Evolutionary conservation across 2,329 filamentous ascomycete genomes (phyloP), one percentile per base, ranked within the genome.

Genomic region (Xylariaceae sp.): DNA sequence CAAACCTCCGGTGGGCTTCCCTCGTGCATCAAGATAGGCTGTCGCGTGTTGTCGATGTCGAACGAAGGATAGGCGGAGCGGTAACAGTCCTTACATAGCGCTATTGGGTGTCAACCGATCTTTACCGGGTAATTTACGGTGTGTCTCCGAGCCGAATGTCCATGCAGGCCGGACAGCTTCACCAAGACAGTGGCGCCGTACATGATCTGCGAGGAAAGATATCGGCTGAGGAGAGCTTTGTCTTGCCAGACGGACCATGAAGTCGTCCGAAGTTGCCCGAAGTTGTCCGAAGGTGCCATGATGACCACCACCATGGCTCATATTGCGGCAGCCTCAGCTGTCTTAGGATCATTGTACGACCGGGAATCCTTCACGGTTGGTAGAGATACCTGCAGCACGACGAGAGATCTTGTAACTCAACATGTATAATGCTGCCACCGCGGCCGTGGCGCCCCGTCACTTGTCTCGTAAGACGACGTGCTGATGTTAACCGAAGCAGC

Each of bases 151-250:
- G 44, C 67, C 67, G 64, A 67, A 57, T 65, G 57, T 62, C 66
- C 64, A 66, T 67, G 66, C 66, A 63, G 58, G 64, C 63, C 64
- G 60, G 62, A 56, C 64, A 54, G 60, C 63, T 65, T 65, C 64
- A 62, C 62, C 62, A 56, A 61, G 53, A 57, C 58, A 61, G 62
- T 56, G 59, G 59, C 57, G 55, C 48, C 37, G 39, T 59, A 53
- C 55, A 58, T 59, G 58, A 56, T 55, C 55, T 60, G 47, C 62
- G 62, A 51, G 55, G 47, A 54, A 56, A 35, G 30, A 51, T 44
- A 18, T 47, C n/a, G 45, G 47, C 45, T 18, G 17, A 23, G 30
- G 11, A 30, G 50, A 23, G 44, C 51, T 45, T 55, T 50, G 56
- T 35, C 60, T 60, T 60, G 54, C 59, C 60, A 53, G 23, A 54